Conservation (phyloP, 768 basidiomycete genomes). For the Tulasnella sp. region DNA sequence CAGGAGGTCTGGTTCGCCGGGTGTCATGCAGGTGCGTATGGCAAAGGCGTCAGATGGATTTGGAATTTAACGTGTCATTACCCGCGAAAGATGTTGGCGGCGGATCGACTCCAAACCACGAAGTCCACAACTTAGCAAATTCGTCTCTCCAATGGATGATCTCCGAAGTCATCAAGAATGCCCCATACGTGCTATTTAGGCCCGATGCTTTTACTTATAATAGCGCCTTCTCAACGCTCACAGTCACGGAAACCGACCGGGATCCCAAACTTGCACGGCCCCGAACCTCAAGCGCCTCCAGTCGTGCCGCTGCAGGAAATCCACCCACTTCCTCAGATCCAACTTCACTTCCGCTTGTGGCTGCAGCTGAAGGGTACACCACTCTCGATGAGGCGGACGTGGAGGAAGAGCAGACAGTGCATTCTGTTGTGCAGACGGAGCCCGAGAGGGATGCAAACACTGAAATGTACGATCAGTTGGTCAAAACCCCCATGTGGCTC, state of each 20-base stretch:
- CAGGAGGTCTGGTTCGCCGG: conserved; percentile 71
- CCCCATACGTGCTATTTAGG: neutral
- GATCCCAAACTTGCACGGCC: neutral
- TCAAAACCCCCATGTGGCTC: conserved; percentile 17
- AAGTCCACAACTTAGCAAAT: neutral
- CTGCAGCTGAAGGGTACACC: no score
- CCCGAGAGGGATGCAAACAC: neutral
- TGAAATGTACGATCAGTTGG: conserved; percentile 14
- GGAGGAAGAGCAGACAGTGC: neutral
- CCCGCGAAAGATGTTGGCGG: conserved; percentile 22
- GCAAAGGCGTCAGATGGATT: no score
- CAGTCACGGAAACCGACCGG: neutral
- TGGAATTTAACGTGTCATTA: neutral
- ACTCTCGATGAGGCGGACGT: no score
- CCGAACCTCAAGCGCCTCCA: no score
- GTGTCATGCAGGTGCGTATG: conserved; percentile 27
- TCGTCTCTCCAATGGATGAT: conserved; percentile 29
- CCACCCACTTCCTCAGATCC: no score
- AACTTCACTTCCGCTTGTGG: no score
- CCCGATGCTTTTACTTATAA: conserved; percentile 1
- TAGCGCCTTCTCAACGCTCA: neutral
- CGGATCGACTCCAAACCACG: conserved; percentile 14
- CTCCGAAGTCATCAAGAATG: conserved; percentile 26
- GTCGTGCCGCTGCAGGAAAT: no score
- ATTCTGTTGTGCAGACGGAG: neutral